A percentile compares a stretch with the other conserved stretches of the same genome.
Conservation (phyloP, 495 filamentous ascomycete genomes). For the Talaromyces adpressus region DNA sequence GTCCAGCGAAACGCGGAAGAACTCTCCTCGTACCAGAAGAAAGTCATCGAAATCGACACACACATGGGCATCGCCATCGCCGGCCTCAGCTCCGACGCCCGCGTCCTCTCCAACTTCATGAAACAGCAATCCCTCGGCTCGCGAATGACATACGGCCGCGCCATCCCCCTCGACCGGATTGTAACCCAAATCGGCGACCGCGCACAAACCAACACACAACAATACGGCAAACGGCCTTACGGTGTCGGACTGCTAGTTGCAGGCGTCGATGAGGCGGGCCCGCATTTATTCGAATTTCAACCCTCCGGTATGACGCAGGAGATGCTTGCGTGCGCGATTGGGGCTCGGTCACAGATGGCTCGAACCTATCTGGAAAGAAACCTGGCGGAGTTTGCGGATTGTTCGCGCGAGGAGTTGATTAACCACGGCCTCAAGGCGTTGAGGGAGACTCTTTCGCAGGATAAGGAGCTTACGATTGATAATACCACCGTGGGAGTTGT, state of each 20-base stretch:
- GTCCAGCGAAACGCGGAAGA: constrained; percentile 93
- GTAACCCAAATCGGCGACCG: constrained; percentile 89
- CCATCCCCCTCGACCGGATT: constrained; percentile 80
- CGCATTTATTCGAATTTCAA: constrained; percentile 98
- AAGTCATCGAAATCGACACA: constrained; percentile 92
- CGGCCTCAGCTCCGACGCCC: constrained; percentile 94
- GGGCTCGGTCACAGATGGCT: constrained; percentile 93
- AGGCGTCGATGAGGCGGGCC: constrained; percentile 86
- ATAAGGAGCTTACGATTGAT: constrained; percentile 93
- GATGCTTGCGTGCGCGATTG: constrained; percentile 93
- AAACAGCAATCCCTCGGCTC: constrained; percentile 96
- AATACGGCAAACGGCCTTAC: constrained; percentile 94
- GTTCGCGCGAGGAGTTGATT: constrained; percentile 75
- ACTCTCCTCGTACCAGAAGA: constrained; percentile 99
- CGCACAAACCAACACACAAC: constrained; percentile 95
- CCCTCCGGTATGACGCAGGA: constrained; percentile 92
- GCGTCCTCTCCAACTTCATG: constrained; percentile 99
- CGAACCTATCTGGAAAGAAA: constrained; percentile 92
- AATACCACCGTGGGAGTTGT: constrained; percentile 89
- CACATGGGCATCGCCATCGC: constrained; percentile 95
- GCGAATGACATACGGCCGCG: constrained; percentile 89
- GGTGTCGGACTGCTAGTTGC: constrained; percentile 91
- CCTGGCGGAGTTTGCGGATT: constrained; percentile 69
- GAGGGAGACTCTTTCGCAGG: constrained; percentile 93
- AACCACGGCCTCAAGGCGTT: constrained; percentile 83